A percentile compares a stretch with the other conserved stretches of the same genome.
Conservation (phyloP, 768 basidiomycete species). For the Naganishia kalamii region DNA sequence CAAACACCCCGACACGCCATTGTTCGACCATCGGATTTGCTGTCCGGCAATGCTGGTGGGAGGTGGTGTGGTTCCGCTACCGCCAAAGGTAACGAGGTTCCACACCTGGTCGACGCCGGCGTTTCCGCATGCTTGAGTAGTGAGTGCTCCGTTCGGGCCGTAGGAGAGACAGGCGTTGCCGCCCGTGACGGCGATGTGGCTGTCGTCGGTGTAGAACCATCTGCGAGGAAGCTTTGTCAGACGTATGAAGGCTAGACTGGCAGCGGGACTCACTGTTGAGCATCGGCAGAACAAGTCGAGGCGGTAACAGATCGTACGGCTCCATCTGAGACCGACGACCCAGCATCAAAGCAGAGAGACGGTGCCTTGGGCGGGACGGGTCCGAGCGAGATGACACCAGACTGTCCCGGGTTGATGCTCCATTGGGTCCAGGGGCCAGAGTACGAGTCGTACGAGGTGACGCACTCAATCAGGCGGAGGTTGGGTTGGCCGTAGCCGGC, state of each 20-base stretch:
- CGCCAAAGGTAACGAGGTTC: conserved; percentile 9
- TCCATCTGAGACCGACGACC: background rate
- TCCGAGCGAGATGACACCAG: background rate
- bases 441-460: conserved; percentile 1
- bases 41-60: background rate
- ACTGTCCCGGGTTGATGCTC: conserved; percentile 1
- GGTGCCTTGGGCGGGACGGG: background rate
- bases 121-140: conserved; percentile 39
- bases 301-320: background rate
- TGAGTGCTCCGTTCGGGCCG: conserved; percentile 33
- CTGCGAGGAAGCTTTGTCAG: background rate
- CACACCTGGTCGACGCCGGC: conserved; percentile 42
- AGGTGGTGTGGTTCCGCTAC: background rate
- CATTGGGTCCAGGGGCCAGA: conserved; percentile 6
- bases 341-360: background rate
- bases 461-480: conserved; percentile 1
- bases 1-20: conserved; percentile 10
- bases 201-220: conserved; percentile 34
- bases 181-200: conserved; percentile 42
- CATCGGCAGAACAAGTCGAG: background rate
- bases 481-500: conserved; percentile 10
- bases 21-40: conserved; percentile 3
- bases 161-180: conserved; percentile 42
- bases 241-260: conserved; percentile 1
- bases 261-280: conserved; percentile 1